Conservation (phyloP, 129 eudicot genomes). For the Ambrosia trifida region DNA sequence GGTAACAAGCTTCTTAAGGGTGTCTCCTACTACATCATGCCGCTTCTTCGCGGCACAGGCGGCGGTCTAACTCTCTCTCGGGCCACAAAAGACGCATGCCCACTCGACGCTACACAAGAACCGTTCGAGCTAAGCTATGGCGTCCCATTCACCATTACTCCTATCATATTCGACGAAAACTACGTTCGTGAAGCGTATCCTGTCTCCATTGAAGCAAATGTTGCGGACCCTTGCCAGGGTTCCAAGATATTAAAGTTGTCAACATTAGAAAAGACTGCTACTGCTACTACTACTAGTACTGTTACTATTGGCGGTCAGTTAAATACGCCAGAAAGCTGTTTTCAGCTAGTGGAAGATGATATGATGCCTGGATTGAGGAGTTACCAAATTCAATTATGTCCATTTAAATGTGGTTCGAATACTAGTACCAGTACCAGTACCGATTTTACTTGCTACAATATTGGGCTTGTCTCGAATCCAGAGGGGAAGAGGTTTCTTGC, state of each 20-base stretch:
- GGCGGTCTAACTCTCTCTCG: constrained; percentile 34
- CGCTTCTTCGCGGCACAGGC: constrained; percentile 33
- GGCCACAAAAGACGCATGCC: constrained; percentile 29
- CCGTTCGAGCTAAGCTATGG: constrained; percentile 30
- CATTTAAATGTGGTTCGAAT: constrained; percentile 27
- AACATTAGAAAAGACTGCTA: not conserved
- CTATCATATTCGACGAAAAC: constrained; percentile 26
- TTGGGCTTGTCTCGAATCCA: constrained; percentile 14
- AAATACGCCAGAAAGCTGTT: constrained; percentile 32
- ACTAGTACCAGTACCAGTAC: not conserved
- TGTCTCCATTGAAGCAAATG: constrained; percentile 16
- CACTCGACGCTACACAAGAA: constrained; percentile 29
- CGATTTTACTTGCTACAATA: constrained; percentile 16
- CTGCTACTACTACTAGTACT: not conserved
- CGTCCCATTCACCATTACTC: constrained; percentile 28
- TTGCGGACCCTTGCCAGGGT: constrained; percentile 27
- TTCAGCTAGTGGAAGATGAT: constrained; percentile 36
- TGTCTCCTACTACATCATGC: constrained; percentile 31
- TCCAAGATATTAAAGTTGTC: constrained; percentile 24
- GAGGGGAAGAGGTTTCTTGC: constrained; percentile 24
- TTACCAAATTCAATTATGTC: constrained; percentile 35
- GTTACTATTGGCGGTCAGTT: constrained; percentile 17
- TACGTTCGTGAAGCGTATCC: constrained; percentile 30
- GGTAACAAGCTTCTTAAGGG: constrained; percentile 33
- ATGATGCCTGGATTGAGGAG: constrained; percentile 36